phyloP scores from a whole-genome alignment of 179 eudicot genomes.

The Pouteria campechiana region DNA sequence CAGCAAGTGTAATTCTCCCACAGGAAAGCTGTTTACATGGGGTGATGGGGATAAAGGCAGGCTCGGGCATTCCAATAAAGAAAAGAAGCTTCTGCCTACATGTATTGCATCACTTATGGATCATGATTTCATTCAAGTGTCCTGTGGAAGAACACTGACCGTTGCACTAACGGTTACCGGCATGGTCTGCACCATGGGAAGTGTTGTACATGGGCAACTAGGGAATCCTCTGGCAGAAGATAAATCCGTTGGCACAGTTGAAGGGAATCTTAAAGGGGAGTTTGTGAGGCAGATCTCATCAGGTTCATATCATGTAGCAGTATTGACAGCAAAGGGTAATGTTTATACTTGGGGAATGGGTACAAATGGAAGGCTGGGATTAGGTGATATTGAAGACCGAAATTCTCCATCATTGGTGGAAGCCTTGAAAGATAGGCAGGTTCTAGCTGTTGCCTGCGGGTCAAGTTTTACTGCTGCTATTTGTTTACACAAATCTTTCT shows the following conservation, averaged over 20 bases:
- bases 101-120: constrained; percentile 62
- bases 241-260: constrained; percentile 41
- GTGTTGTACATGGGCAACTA: constrained; percentile 58
- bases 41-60: constrained; percentile 91
- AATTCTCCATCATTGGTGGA: constrained; percentile 56
- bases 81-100: constrained; percentile 53
- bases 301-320: constrained; percentile 69
- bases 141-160: constrained; percentile 66
- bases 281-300: constrained; percentile 58
- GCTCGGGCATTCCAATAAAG: constrained; percentile 66
- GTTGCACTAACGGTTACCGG: constrained; percentile 51
- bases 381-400: constrained; percentile 54
- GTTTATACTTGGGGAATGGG: constrained; percentile 87
- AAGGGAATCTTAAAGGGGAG: constrained; percentile 48
- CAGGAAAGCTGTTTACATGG: constrained; percentile 73
- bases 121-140: constrained; percentile 60
- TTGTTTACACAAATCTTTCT: constrained; percentile 61
- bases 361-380: constrained; percentile 61
- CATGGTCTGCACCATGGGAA: constrained; percentile 71
- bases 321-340: constrained; percentile 50
- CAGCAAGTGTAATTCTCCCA: constrained; percentile 26
- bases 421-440: constrained; percentile 54
- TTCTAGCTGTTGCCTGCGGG: constrained; percentile 61
- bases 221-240: constrained; percentile 60
- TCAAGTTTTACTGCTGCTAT: constrained; percentile 58